Evolutionary conservation across 371 early-diverging fungal species (phyloP), one percentile per base, ranked within the genome.

Genomic region (Apophysomyces trapeziformis): DNA sequence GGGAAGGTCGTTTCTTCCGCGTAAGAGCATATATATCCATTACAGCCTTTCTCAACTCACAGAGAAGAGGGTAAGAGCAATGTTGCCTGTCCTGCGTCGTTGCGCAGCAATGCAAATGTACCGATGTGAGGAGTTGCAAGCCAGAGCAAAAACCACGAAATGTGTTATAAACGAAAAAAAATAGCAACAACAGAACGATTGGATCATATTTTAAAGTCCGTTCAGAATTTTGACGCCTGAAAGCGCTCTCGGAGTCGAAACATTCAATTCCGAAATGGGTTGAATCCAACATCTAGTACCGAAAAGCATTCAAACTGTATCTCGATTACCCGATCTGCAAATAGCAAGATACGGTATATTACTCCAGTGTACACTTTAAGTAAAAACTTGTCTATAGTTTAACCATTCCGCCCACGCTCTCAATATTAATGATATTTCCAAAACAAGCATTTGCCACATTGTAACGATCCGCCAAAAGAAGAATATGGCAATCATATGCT

Each of bases 21-120:
- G 86, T 85, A 35, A 87, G 69, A 47, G 85, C 74, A 67, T 87
- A 87, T 64, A 85, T 76, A 74, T 87, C 87, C 87, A 87, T 85
- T 43, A 50, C 21, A 50, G 61, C 64, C 57, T 39, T 43, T 64
- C 56, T 57, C 64, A 21, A 50, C 54, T 50, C 54, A 50, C 54
- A 50, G 54, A 50, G 54, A 50, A 50, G 54, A 50, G 54, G 54
- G 21, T 8, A 21, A 50, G 54, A 50, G 54, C 54, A 50, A 50
- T 50, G 54, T 50, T 41, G 41, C 41, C 54, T 50, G 21, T 16
- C 54, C 54, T 50, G 54, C 54, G 54, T 50, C 54, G 54, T 50
- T 50, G 54, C 54, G 54, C 54, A 50, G 54, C 54, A 50, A 50
- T 50, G 54, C 21, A n/a, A 50, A 50, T 50, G 54, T n/a, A 50